These are phyloP conservation scores for Leptomonas seymouri DNA, from an alignment of 208 protist genomes.

Conservation along the genomic window DNA sequence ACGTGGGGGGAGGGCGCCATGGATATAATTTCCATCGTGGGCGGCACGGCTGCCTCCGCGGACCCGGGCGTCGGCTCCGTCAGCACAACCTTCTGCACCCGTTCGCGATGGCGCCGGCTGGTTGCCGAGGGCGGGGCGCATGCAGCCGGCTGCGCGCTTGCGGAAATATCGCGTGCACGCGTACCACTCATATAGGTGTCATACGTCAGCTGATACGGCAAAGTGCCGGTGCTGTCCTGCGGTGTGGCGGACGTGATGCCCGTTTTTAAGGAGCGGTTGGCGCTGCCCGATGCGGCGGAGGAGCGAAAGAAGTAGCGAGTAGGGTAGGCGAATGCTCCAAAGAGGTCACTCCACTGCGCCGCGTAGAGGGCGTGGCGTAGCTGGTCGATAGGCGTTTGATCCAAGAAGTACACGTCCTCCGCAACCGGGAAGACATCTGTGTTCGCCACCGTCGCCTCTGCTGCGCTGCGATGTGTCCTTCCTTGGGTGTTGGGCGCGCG, in stretches of 20 bases:
- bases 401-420: slow-evolving; percentile 25
- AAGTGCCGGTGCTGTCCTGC: neutral
- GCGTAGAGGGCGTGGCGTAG: slow-evolving; percentile 34
- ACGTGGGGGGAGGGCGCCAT: neutral
- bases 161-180: neutral
- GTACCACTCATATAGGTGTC: slow-evolving; percentile 5
- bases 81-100: slow-evolving; percentile 24
- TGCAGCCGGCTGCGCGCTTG: neutral
- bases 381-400: slow-evolving; percentile 28
- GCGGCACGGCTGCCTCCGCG: slow-evolving; percentile 5
- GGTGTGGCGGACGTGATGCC: neutral
- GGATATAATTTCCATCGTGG: slow-evolving; percentile 26
- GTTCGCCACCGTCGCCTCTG: neutral
- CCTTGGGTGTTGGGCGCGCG: neutral
- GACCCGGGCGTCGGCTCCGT: slow-evolving; percentile 10
- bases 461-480: too few relatives aligned
- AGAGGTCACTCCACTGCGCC: slow-evolving; percentile 41
- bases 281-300: neutral
- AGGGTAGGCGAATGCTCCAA: slow-evolving; percentile 33
- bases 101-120: slow-evolving; percentile 5
- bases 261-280: neutral
- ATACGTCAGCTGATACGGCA: slow-evolving; percentile 26
- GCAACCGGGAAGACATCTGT: neutral
- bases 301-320: slow-evolving; percentile 28
- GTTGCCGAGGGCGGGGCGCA: neutral